Evolutionary conservation across 2,329 filamentous ascomycete genomes (phyloP), one percentile per base, ranked within the genome.

Genomic region (Penicillium sp.): DNA sequence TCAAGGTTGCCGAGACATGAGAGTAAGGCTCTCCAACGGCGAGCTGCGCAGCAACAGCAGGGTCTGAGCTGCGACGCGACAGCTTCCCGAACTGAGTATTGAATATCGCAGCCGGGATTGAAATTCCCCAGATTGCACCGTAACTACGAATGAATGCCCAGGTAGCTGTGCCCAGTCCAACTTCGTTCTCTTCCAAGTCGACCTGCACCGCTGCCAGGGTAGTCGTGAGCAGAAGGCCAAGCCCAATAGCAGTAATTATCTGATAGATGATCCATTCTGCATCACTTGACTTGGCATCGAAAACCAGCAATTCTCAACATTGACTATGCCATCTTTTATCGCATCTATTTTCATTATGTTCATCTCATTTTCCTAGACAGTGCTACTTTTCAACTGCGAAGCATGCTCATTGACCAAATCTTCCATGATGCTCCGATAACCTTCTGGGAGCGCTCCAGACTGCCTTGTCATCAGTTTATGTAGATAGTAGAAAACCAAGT

Each of bases 101-200:
- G 56, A 73, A 74, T 8, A 73, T 60, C 3, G 66, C 59, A 1
- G 55, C 40, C 3, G 69, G 51, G 27, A 71, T 66, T 8, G 67
- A 49, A 1, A 63, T 58, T 1, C 71, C 70, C 66, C 67, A 73
- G 14, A 67, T 56, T 12, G 46, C 37, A 4, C 67, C 70, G 35
- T 67, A 68, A n/a, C 29, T 59, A 2, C 64, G 62, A 4, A 71
- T 33, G 41, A 72, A 73, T 0, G 51, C 26, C 55, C 60, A 73
- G 0, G 58, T 62, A 1, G 64, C 53, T 1, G 66, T 67, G 6
- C 54, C 56, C 1, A 54, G 18, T 4, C 63, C 68, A 2, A 60
- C 54, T 47, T 70, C 66, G 1, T 51, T 44, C 22, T 69, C 65
- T 5, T 60, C 35, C 0, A 70, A 51, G 2, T 23, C 37, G 3